Percentiles rank a stretch among this genome's conserved stretches.
Evolutionary conservation across 805 yeast species (phyloP).

Genomic region (Tetrapisispora arboricola): DNA sequence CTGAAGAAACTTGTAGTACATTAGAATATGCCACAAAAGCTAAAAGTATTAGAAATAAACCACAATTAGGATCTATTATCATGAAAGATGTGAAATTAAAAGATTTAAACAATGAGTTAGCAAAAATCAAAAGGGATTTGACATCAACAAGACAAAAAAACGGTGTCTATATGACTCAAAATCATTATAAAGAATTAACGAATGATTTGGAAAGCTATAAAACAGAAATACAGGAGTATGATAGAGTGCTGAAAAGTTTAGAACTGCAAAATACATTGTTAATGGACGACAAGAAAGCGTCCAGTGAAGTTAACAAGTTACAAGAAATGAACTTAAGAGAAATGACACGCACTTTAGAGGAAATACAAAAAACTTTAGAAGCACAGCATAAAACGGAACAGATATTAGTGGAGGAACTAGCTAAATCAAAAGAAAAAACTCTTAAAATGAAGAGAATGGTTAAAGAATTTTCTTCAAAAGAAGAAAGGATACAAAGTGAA

Average conservation of each 20-base stretch:
- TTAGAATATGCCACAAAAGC: conserved; percentile 84
- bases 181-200: conserved; percentile 44
- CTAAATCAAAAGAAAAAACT: conserved; percentile 14
- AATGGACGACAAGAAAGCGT: conserved; percentile 23
- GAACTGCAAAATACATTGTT: conserved; percentile 29
- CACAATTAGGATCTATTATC: conserved; percentile 53
- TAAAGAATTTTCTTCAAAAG: conserved; percentile 15
- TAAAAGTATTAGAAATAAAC: conserved; percentile 63
- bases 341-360: conserved; percentile 17
- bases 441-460: conserved; percentile 15
- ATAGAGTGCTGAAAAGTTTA: conserved; percentile 33
- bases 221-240: conserved; percentile 40
- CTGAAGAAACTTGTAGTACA: conserved; percentile 79
- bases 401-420: conserved; percentile 15
- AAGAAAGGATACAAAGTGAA: conserved; percentile 11
- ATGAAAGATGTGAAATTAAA: conserved; percentile 41
- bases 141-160: conserved; percentile 52
- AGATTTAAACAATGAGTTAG: conserved; percentile 39
- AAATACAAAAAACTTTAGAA: conserved; percentile 21
- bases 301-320: conserved; percentile 19
- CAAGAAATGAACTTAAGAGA: conserved; percentile 20
- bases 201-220: conserved; percentile 40
- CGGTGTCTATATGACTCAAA: conserved; percentile 54
- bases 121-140: conserved; percentile 45
- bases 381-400: conserved; percentile 21